These are phyloP conservation scores for Aspergillus texensis DNA, from an alignment of 2,329 filamentous ascomycete species.

Conservation along the genomic window DNA sequence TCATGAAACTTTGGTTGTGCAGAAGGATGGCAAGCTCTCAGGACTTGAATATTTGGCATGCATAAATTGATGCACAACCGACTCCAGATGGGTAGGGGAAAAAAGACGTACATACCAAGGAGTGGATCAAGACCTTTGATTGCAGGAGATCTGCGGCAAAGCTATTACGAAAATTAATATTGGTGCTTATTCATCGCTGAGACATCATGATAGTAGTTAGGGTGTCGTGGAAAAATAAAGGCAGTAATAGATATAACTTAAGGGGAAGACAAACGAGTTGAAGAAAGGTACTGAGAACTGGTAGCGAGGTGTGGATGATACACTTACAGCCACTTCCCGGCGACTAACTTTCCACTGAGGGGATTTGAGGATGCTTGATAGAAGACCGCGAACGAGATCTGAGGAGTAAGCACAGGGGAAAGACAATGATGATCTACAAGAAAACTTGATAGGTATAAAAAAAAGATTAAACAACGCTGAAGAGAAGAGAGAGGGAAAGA, in stretches of 20 bases:
- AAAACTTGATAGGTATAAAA: not conserved
- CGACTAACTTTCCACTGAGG: not conserved
- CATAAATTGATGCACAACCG: not conserved
- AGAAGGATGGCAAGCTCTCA: not conserved
- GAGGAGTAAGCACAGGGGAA: not conserved
- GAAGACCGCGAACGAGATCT: not conserved
- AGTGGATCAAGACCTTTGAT: conserved; percentile 26
- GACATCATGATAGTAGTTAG: conserved; percentile 16
- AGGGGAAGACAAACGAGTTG: not conserved
- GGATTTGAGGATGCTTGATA: not conserved
- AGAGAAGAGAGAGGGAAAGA: not conserved
- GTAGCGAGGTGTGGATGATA: conserved; percentile 1
- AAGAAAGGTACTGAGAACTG: not conserved
- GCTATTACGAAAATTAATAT: conserved; percentile 15
- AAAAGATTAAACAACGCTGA: not conserved
- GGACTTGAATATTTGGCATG: not conserved
- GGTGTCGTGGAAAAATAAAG: not conserved
- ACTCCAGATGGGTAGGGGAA: not conserved
- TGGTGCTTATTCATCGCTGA: conserved; percentile 31
- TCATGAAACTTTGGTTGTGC: not conserved
- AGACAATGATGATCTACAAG: not conserved
- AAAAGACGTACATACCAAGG: conserved; percentile 27
- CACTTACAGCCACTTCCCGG: not conserved
- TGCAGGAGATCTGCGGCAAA: conserved; percentile 30
- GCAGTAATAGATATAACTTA: not conserved